Evolutionary conservation across 306 rosid genomes (phyloP).

Genomic region (Parietaria judaica): DNA sequence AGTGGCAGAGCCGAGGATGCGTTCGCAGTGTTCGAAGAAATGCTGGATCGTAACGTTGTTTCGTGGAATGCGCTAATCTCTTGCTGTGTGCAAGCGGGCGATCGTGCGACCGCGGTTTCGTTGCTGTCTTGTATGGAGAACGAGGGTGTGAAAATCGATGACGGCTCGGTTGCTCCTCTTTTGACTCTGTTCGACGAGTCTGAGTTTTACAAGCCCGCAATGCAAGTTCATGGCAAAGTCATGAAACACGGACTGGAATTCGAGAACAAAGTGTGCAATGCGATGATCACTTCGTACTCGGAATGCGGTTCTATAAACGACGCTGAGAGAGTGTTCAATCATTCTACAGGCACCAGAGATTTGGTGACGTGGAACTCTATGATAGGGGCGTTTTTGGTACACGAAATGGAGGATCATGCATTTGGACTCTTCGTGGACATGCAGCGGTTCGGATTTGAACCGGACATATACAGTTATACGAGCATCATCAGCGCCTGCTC

Average conservation of each 20-base stretch:
- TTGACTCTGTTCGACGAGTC: conserved; percentile 57
- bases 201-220: conserved; percentile 27
- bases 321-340: conserved; percentile 55
- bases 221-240: conserved; percentile 59
- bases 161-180: conserved; percentile 69
- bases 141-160: conserved; percentile 52
- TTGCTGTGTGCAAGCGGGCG: conserved; percentile 49
- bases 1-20: conserved; percentile 68
- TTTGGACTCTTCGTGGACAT: conserved; percentile 45
- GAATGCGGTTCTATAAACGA: conserved; percentile 55
- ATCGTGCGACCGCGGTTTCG: conserved; percentile 34
- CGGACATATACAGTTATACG: conserved; percentile 66
- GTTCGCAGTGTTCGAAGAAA: conserved; percentile 24
- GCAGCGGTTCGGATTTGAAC: conserved; percentile 58
- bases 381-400: conserved; percentile 56
- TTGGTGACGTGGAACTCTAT: conserved; percentile 80
- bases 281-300: conserved; percentile 59
- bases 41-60: conserved; percentile 44
- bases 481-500: conserved; percentile 53
- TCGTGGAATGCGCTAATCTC: conserved; percentile 78
- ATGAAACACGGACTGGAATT: conserved; percentile 49
- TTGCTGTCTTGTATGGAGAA: conserved; percentile 42
- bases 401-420: conserved; percentile 42
- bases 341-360: conserved; percentile 30
- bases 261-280: conserved; percentile 47